These are phyloP conservation scores for Candida sp. DNA, from an alignment of 1,139 yeast species.

Conservation along the genomic window DNA sequence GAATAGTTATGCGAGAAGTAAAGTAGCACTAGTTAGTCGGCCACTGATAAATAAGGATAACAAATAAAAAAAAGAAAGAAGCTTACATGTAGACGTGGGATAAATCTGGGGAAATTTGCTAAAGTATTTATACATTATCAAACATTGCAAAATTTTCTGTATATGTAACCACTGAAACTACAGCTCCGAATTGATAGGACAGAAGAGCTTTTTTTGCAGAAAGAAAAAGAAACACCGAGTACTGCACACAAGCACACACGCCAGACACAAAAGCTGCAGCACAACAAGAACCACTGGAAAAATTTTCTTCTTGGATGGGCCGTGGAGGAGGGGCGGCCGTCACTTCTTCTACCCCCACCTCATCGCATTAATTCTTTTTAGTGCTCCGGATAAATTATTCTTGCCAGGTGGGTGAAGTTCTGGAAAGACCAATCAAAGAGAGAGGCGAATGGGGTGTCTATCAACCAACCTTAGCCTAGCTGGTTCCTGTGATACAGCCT, in stretches of 20 bases:
- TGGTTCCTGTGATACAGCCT: too few relatives aligned
- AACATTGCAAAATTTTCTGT: neutral
- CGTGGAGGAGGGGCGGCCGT: too few relatives aligned
- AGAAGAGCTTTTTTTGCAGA: too few relatives aligned
- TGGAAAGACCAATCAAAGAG: too few relatives aligned
- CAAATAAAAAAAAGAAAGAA: neutral
- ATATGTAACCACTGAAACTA: neutral
- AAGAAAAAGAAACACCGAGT: neutral
- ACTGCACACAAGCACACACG: neutral
- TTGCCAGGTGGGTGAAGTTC: too few relatives aligned
- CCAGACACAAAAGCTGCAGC: neutral
- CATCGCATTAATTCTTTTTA: too few relatives aligned
- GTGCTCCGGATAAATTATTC: too few relatives aligned
- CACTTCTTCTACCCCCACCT: too few relatives aligned
- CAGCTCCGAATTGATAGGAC: neutral
- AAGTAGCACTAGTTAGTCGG: neutral
- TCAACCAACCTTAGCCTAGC: too few relatives aligned
- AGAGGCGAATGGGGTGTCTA: too few relatives aligned
- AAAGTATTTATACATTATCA: neutral
- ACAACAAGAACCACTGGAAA: neutral
- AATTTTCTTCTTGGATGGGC: neutral
- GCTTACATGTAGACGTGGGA: neutral
- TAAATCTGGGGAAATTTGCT: neutral
- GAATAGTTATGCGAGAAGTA: neutral
- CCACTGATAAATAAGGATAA: neutral